Evolutionary conservation across 352 stramenopile species (phyloP).

Genomic region (Phytophthora fragariae): DNA sequence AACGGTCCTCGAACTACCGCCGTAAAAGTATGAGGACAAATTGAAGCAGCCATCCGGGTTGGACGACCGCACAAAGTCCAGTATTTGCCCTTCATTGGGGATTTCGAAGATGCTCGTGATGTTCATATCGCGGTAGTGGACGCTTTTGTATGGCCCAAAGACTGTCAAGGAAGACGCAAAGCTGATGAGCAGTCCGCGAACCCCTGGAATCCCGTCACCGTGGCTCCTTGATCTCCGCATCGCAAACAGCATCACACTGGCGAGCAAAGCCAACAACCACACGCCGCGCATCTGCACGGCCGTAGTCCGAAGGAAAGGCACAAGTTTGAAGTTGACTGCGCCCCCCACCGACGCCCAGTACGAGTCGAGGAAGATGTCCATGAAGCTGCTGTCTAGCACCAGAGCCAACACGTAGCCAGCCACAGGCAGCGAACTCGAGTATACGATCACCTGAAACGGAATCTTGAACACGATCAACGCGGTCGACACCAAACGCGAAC

Average conservation of each 20-base stretch:
- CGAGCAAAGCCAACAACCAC: slow-evolving; percentile 50
- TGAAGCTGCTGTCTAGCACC: slow-evolving; percentile 51
- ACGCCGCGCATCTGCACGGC: slow-evolving; percentile 58
- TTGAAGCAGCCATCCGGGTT: slow-evolving; percentile 29
- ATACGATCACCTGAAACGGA: slow-evolving; percentile 64
- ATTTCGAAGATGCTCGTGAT: slow-evolving; percentile 28
- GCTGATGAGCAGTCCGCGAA: slow-evolving; percentile 46
- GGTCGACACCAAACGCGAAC: slow-evolving; percentile 6
- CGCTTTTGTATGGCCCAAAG: slow-evolving; percentile 43
- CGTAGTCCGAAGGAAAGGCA: slow-evolving; percentile 40
- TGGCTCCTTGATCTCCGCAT: slow-evolving; percentile 11
- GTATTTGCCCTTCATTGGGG: slow-evolving; percentile 12
- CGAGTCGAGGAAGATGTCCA: slow-evolving; percentile 46
- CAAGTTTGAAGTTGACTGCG: slow-evolving; percentile 29
- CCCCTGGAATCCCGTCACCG: slow-evolving; percentile 33
- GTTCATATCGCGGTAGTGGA: slow-evolving; percentile 23
- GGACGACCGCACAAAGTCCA: slow-evolving; percentile 25
- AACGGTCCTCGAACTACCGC: slow-evolving; percentile 20
- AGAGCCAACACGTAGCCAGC: slow-evolving; percentile 46
- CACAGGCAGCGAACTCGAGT: slow-evolving; percentile 54
- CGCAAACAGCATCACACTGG: slow-evolving; percentile 33
- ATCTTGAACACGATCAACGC: slow-evolving; percentile 45
- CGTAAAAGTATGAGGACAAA: slow-evolving; percentile 27
- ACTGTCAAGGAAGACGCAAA: slow-evolving; percentile 47
- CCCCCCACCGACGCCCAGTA: slow-evolving; percentile 44